Percentiles rank a stretch among this genome's conserved stretches.
Conservation (phyloP, 306 rosid genomes). For the Vicia villosa region DNA sequence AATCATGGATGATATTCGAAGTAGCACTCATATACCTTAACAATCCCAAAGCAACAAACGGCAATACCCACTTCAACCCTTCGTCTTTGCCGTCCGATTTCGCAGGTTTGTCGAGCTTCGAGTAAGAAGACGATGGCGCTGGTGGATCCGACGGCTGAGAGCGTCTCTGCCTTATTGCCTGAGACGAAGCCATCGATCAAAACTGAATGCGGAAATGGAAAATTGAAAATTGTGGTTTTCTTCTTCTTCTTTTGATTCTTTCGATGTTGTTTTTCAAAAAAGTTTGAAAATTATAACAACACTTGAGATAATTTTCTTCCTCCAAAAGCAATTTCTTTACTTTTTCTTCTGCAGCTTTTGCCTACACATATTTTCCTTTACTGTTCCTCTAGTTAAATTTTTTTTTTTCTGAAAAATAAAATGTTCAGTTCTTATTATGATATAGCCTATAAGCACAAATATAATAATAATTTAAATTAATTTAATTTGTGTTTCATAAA, state of each 20-base stretch:
- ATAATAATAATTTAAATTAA: too few relatives aligned
- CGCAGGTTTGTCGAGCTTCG: constrained; percentile 61
- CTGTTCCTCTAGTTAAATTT: not conserved
- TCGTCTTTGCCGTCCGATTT: constrained; percentile 44
- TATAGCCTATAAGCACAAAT: too few relatives aligned
- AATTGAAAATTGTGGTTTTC: not conserved
- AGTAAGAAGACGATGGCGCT: constrained; percentile 47
- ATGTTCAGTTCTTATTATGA: too few relatives aligned
- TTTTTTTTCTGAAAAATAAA: not conserved
- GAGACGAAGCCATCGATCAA: not conserved
- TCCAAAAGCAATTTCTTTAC: constrained; percentile 23
- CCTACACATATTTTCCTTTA: not conserved
- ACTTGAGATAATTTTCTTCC: constrained; percentile 37
- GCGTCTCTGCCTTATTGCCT: constrained; percentile 61
- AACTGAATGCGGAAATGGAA: not conserved
- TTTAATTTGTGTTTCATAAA: too few relatives aligned
- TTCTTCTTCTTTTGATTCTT: not conserved
- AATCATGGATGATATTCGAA: constrained; percentile 90
- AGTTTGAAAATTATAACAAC: constrained; percentile 48
- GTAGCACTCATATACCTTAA: constrained; percentile 90
- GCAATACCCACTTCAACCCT: constrained; percentile 71
- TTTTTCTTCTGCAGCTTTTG: not conserved
- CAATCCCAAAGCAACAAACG: constrained; percentile 62
- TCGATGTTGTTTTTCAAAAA: constrained; percentile 42
- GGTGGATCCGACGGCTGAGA: constrained; percentile 57